phyloP scores from a whole-genome alignment of 306 rosid species.

The Mimosa bimucronata region DNA sequence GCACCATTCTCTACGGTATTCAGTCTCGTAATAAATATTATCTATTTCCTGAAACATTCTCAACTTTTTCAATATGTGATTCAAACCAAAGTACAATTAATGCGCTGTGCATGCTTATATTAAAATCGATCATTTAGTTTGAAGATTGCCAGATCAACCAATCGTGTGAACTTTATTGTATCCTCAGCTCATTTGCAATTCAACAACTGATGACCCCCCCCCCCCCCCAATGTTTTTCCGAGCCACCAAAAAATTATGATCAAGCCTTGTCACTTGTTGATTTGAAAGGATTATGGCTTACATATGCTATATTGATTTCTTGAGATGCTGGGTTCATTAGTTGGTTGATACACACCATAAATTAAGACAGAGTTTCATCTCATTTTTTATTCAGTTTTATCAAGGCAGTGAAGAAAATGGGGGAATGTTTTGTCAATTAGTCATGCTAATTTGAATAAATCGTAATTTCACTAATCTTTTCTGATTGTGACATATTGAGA shows the following conservation, averaged over 20 bases:
- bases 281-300: neutral
- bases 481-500: conserved; percentile 1
- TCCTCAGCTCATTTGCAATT: conserved; percentile 10
- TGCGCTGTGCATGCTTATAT: conserved; percentile 8
- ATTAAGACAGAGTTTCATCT: neutral
- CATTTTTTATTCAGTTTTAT: neutral
- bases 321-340: conserved; percentile 17
- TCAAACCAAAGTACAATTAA: conserved; percentile 12
- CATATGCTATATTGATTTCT: conserved; percentile 8
- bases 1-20: conserved; percentile 97
- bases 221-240: neutral
- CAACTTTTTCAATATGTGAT: conserved; percentile 18
- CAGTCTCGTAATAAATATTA: conserved; percentile 91
- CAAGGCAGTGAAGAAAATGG: neutral
- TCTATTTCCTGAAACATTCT: conserved; percentile 70
- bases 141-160: neutral
- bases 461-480: neutral
- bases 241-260: neutral
- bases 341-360: neutral
- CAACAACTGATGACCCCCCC: neutral
- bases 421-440: neutral
- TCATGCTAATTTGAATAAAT: neutral
- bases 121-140: conserved; percentile 7
- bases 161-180: conserved; percentile 7
- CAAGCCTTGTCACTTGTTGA: neutral